Conservation (phyloP, 2,329 filamentous ascomycete species). For the Phialophora verrucosa region DNA sequence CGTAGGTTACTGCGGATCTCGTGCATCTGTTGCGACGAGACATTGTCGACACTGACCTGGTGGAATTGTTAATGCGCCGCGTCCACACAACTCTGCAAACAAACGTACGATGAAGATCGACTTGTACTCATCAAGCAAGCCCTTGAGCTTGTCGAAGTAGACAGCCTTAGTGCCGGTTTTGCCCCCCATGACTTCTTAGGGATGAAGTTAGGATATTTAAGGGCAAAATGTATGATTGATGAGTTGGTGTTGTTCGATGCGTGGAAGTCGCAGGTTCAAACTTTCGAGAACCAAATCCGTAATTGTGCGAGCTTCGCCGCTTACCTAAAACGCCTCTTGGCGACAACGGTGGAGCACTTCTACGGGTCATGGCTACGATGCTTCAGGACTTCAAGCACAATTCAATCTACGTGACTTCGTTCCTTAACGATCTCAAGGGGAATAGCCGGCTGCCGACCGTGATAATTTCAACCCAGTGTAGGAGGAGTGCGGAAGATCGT, state of each 20-base stretch:
- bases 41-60: constrained; percentile 78
- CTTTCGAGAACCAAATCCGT: constrained; percentile 17
- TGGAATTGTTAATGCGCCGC: constrained; percentile 21
- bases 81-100: background rate
- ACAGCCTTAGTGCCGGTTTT: constrained; percentile 90
- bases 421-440: background rate
- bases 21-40: constrained; percentile 99
- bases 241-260: background rate
- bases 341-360: constrained; percentile 17
- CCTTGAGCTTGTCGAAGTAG: constrained; percentile 99
- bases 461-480: background rate
- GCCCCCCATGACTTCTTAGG: constrained; percentile 98
- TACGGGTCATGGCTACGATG: background rate
- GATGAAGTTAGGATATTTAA: constrained; percentile 99
- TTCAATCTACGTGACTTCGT: background rate
- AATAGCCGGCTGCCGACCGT: background rate
- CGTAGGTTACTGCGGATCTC: constrained; percentile 95
- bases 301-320: background rate
- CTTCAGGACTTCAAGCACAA: background rate
- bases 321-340: constrained; percentile 17
- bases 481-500: background rate
- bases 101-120: constrained; percentile 86
- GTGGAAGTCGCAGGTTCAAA: constrained; percentile 5
- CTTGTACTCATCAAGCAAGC: constrained; percentile 92
- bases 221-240: constrained; percentile 58